Base-by-base conservation (phyloP, 164 flowering plant species). In the Stephania cephalantha region DNA sequence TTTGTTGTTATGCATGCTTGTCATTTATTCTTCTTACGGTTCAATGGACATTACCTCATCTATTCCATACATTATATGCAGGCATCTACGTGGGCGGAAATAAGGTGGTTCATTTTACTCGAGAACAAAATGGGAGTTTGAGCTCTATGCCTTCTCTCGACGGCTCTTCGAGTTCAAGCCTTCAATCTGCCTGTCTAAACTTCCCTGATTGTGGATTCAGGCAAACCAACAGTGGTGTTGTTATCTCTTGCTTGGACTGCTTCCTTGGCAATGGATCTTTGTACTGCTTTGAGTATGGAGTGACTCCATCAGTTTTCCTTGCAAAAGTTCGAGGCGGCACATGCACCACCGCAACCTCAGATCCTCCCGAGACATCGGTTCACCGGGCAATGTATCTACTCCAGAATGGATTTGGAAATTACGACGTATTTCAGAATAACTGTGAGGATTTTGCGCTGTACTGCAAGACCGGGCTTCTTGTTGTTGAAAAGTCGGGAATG, bases 371-470 rank as follows among this genome's bases (percentile, higher is more conserved):
- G 44, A 66, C 83, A 35, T 93, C 86, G 6, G 79, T 94, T 78
- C 94, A 96, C 82, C 82, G 99, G 42, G 98, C 99, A 64, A 96
- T 96, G 99, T 84, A 88, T 77, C 87, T 96, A 69, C 93, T 96
- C 50, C 98, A 92, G 74, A 91, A 94, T 78, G 99, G 99, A 64
- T 96, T 94, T 79, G 98, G 99, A 31, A 94, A 89, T 68, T 96
- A 94, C 29, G 87, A 96, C 61, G 81, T 94, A 44, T 94, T 91
- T 63, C 85, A 87, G 55, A 94, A 96, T 85, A 94, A 94, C 82
- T 96, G 99, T 76, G 99, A 96, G 83, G 99, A 96, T 81, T 96
- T 94, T 81, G 91, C 98, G 0, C 68, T 96, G 15, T 94, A 92
- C 78, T 94, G 97, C 87, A 94, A 89, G 78, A 94, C 99, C 1